Conservation (phyloP, 2,329 filamentous ascomycete species). For the Alternaria tenuissima region DNA sequence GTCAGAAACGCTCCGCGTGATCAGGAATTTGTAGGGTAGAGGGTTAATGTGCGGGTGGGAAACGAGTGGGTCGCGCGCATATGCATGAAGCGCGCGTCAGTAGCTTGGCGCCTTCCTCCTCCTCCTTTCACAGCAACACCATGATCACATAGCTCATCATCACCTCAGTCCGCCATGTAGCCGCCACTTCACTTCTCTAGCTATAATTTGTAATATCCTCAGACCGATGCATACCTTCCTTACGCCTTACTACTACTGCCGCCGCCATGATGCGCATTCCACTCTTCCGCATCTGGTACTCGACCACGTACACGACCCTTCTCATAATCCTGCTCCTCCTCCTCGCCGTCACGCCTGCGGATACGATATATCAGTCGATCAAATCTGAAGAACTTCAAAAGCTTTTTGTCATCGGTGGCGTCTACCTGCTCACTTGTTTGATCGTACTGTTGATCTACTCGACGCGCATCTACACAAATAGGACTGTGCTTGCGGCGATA, state of each 20-base stretch:
- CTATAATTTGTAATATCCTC: slow-evolving; percentile 37
- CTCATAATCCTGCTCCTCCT: slow-evolving; percentile 76
- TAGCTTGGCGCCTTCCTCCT: slow-evolving; percentile 30
- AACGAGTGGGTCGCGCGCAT: slow-evolving; percentile 26
- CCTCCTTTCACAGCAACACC: slow-evolving; percentile 9
- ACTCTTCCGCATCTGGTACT: slow-evolving; percentile 82
- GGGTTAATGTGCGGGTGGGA: not conserved
- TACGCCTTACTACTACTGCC: slow-evolving; percentile 6
- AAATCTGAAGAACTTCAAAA: slow-evolving; percentile 74
- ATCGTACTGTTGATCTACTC: slow-evolving; percentile 80
- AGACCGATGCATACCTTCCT: slow-evolving; percentile 31
- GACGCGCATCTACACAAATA: slow-evolving; percentile 85
- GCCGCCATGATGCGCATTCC: slow-evolving; percentile 56
- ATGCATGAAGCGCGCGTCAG: slow-evolving; percentile 18
- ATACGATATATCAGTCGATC: slow-evolving; percentile 79
- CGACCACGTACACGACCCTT: slow-evolving; percentile 77
- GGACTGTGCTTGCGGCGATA: slow-evolving; percentile 79
- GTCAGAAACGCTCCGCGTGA: not conserved
- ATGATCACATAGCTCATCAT: slow-evolving; percentile 21
- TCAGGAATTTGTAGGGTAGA: not conserved
- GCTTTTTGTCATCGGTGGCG: slow-evolving; percentile 80
- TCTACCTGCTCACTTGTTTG: slow-evolving; percentile 76
- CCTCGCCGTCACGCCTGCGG: slow-evolving; percentile 80
- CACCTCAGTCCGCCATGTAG: slow-evolving; percentile 29
- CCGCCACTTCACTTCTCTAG: slow-evolving; percentile 17